phyloP scores from a whole-genome alignment of 2,329 filamentous ascomycete genomes.

The Trichophyton equinum region DNA sequence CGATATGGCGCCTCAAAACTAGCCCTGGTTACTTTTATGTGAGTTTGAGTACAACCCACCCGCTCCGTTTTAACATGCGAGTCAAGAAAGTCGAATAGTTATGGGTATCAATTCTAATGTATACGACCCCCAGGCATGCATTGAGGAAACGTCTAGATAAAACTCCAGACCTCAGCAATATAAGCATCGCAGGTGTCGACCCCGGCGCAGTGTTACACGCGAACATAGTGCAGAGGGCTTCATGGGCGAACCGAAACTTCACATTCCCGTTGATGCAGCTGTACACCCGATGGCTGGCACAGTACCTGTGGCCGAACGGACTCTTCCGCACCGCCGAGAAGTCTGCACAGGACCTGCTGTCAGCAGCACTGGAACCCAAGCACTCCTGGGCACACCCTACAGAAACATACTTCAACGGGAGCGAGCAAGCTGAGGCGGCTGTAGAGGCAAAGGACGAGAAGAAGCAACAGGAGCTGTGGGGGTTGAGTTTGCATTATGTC shows the following conservation, averaged over 20 bases:
- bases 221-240: background rate
- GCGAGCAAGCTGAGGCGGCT: background rate
- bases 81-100: background rate
- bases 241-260: background rate
- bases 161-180: background rate
- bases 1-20: slow-evolving; percentile 2
- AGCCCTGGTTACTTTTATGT: background rate
- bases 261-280: background rate
- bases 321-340: background rate
- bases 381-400: background rate
- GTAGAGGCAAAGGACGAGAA: background rate
- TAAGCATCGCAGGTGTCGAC: background rate
- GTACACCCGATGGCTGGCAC: background rate
- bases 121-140: background rate
- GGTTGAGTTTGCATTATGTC: background rate
- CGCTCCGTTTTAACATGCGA: too few relatives aligned
- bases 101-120: background rate
- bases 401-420: background rate
- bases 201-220: background rate
- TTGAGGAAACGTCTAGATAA: background rate
- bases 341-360: background rate
- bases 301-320: background rate
- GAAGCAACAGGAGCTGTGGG: background rate
- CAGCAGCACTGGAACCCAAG: background rate
- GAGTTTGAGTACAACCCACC: background rate